phyloP scores from a whole-genome alignment of 179 eudicot species.

The Spergularia azorica region DNA sequence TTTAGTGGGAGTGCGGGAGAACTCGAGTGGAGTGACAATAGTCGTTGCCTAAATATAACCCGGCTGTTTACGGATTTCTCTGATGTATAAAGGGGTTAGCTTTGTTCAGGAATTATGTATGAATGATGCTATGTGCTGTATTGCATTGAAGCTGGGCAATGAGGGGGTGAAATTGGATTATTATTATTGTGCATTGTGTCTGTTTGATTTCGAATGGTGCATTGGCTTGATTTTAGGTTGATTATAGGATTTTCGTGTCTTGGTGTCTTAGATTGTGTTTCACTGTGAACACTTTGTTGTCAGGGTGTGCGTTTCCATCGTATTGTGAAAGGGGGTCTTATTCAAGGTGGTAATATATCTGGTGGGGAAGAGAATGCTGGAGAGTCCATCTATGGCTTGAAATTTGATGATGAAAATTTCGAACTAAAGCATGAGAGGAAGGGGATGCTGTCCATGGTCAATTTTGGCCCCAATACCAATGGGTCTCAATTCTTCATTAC shows the following conservation, averaged over 20 bases:
- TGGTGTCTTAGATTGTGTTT: neutral
- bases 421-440: conserved; percentile 67
- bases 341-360: conserved; percentile 74
- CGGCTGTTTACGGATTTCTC: neutral
- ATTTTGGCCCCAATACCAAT: conserved; percentile 69
- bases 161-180: neutral
- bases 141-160: neutral
- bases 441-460: conserved; percentile 83
- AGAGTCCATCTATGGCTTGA: conserved; percentile 73
- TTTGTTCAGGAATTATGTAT: neutral
- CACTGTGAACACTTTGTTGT: conserved; percentile 6
- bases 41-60: too few species aligned
- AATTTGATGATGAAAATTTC: conserved; percentile 80
- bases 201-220: neutral
- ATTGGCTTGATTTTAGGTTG: neutral
- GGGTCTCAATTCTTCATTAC: conserved; percentile 75
- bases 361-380: conserved; percentile 51
- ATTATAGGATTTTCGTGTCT: neutral
- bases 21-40: too few species aligned
- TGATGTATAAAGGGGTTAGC: neutral
- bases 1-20: too few species aligned
- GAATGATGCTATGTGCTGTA: neutral
- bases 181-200: too few species aligned
- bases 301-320: conserved; percentile 71
- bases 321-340: conserved; percentile 54